These are phyloP conservation scores for Schizosaccharomyces octosporus DNA, from an alignment of 805 yeast species.

Conservation along the genomic window DNA sequence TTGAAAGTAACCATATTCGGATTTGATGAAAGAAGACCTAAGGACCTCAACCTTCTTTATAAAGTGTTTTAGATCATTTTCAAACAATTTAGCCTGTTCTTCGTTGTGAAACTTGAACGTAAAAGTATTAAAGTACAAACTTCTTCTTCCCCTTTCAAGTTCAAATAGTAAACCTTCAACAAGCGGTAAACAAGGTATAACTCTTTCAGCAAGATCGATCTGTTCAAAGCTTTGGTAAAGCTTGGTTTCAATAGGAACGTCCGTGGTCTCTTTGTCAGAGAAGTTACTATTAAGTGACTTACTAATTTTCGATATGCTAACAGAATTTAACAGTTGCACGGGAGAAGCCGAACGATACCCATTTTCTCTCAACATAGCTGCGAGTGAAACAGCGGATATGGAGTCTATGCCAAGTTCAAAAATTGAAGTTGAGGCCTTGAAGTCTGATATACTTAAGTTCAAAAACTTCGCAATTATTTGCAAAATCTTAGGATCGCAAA, in stretches of 20 bases:
- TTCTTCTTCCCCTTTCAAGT: constrained; percentile 1
- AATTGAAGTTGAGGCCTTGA: constrained; percentile 4
- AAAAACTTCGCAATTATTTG: constrained; percentile 1
- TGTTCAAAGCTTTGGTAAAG: neutral
- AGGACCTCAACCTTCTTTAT: constrained; percentile 4
- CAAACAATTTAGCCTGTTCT: constrained; percentile 4
- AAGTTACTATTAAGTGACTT: too few relatives aligned
- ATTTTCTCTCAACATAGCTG: constrained; percentile 3
- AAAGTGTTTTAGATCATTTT: constrained; percentile 3
- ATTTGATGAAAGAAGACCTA: constrained; percentile 6
- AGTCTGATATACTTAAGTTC: neutral
- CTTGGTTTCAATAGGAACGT: too few relatives aligned
- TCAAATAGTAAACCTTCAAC: constrained; percentile 10
- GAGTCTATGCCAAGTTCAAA: constrained; percentile 11
- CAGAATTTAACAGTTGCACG: neutral
- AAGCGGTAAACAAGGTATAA: constrained; percentile 9
- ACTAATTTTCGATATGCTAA: neutral
- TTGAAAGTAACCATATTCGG: constrained; percentile 7
- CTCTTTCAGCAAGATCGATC: constrained; percentile 1
- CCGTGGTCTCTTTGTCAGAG: too few relatives aligned
- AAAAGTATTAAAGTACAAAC: constrained; percentile 5
- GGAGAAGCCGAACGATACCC: constrained; percentile 3
- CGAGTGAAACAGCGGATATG: constrained; percentile 7
- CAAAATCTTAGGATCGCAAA: constrained; percentile 1
- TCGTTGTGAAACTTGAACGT: constrained; percentile 4